Base-by-base conservation (phyloP, 2,329 filamentous ascomycete genomes). In the Dactylonectria estremocensis region DNA sequence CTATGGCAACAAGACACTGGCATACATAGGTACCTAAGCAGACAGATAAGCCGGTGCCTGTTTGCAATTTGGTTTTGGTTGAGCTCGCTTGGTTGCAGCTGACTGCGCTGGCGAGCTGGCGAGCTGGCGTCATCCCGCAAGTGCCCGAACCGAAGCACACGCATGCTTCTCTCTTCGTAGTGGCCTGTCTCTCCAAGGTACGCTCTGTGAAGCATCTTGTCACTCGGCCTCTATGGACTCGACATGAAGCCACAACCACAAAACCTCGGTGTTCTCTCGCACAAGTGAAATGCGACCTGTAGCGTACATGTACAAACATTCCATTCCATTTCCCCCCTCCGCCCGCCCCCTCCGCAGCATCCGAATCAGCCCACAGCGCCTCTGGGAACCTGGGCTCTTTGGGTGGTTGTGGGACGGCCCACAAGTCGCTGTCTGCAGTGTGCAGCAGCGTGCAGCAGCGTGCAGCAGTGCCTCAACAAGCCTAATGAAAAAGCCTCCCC, bases 291-390 rank as follows among this genome's bases (percentile, higher is more conserved):
- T 61, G 40, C 50, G 45, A 66, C 50, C 56, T 61, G 57, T 46
- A 53, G 7, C 33, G 16, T 31, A 45, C 20, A n/a, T n/a, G n/a
- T n/a, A n/a, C n/a, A n/a, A n/a, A n/a, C n/a, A 31, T 49, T 61
- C 48, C 45, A 7, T 11, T 35, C 45, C 58, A 35, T 45, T n/a
- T 28, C 40, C 52, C 33, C 35, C 24, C 57, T 35, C 9, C 48
- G 11, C 58, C 35, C 33, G 9, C 48, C 45, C 20, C 35, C 58
- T 66, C 64, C 64, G 64, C 22, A 52, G 49, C 43, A 53, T 66
- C 64, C 64, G 64, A 66, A 61, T 62, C 64, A 66, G 58, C 53
- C 64, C 64, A 66, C 49, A 31, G 48, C 57, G 48, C 22, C 46
- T 45, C 22, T 22, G 43, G n/a, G 33, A 28, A 28, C 4, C 31